Evolutionary conservation across 1,284 basidiomycete species (phyloP).

Genomic region (Agroathelia rolfsii): DNA sequence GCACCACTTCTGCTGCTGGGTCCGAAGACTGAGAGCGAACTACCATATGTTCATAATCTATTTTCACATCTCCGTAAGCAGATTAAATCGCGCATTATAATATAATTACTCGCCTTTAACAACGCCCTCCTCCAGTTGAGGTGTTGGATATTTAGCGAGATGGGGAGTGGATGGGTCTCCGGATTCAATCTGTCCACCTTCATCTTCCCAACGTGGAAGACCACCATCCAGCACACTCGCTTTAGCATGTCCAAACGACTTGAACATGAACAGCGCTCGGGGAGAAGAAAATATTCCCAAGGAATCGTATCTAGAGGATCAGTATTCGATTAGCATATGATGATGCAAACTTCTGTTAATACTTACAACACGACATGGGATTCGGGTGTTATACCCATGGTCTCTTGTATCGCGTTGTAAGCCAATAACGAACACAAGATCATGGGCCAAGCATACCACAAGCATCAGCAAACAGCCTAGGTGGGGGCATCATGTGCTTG

Average conservation of each 20-base stretch:
- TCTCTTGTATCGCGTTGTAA: slow-evolving; percentile 32
- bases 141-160: slow-evolving; percentile 40
- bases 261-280: slow-evolving; percentile 87
- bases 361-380: slow-evolving; percentile 77
- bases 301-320: slow-evolving; percentile 76
- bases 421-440: slow-evolving; percentile 1
- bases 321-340: slow-evolving; percentile 6
- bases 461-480: slow-evolving; percentile 65
- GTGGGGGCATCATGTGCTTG: slow-evolving; percentile 89
- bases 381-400: slow-evolving; percentile 63
- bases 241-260: slow-evolving; percentile 76
- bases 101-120: slow-evolving; percentile 51
- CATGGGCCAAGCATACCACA: slow-evolving; percentile 49
- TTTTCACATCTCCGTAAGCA: slow-evolving; percentile 10
- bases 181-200: slow-evolving; percentile 57
- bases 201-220: slow-evolving; percentile 73
- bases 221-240: slow-evolving; percentile 88
- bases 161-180: slow-evolving; percentile 23
- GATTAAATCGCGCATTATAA: slow-evolving; percentile 11
- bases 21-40: slow-evolving; percentile 49
- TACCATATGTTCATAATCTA: slow-evolving; percentile 81
- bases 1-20: slow-evolving; percentile 55
- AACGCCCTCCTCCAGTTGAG: slow-evolving; percentile 35
- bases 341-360: too few species aligned
- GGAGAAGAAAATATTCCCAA: slow-evolving; percentile 86